Conservation (phyloP, 805 yeast genomes). For the Clavispora fructus region DNA sequence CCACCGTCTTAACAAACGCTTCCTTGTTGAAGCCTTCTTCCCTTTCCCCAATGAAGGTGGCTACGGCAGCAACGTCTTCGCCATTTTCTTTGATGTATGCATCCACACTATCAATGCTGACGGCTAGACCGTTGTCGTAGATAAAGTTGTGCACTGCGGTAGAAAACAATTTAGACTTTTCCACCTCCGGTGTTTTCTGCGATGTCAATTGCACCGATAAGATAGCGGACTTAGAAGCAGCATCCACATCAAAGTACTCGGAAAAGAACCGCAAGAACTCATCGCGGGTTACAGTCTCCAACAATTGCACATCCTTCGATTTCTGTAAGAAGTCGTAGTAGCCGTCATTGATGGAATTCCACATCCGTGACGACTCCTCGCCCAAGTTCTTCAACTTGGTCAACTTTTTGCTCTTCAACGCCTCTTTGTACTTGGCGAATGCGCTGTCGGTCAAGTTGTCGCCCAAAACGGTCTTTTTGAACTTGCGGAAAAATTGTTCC, state of each 20-base stretch:
- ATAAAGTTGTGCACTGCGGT: conserved; percentile 23
- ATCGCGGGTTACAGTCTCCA: conserved; percentile 48
- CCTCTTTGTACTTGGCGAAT: conserved; percentile 62
- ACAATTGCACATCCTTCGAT: conserved; percentile 50
- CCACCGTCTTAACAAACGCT: conserved; percentile 12
- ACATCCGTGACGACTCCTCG: conserved; percentile 67
- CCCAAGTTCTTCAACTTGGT: conserved; percentile 71
- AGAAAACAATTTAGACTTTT: conserved; percentile 17
- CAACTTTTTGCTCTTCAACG: conserved; percentile 59
- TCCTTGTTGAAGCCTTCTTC: not conserved
- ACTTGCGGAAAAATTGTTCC: conserved; percentile 51
- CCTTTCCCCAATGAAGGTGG: not conserved
- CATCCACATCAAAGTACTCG: conserved; percentile 28
- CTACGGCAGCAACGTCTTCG: conserved; percentile 6
- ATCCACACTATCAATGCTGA: conserved; percentile 23
- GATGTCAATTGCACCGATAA: conserved; percentile 48
- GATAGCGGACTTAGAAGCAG: conserved; percentile 13
- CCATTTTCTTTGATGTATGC: conserved; percentile 1
- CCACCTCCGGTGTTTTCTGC: conserved; percentile 24
- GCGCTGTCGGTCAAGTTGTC: conserved; percentile 53
- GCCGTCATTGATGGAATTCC: conserved; percentile 68
- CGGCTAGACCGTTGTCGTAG: conserved; percentile 17
- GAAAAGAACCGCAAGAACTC: conserved; percentile 57
- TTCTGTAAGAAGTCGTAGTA: conserved; percentile 68
- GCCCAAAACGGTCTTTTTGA: conserved; percentile 38